phyloP scores from a whole-genome alignment of 176 grass and related monocot species.

The Paspalum notatum region DNA sequence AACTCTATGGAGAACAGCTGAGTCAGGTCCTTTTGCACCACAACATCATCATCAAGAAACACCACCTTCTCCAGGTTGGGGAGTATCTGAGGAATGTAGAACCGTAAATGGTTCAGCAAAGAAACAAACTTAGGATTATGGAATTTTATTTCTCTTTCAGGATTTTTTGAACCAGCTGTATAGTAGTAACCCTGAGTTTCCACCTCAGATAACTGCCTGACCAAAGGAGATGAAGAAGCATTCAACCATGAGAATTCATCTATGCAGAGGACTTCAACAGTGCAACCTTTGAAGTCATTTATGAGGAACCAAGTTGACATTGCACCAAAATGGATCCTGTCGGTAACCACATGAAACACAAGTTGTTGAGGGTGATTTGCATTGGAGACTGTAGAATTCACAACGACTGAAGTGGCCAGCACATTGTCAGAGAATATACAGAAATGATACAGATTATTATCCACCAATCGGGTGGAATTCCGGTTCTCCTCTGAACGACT shows the following conservation, averaged over 20 bases:
- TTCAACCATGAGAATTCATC: slow-evolving; percentile 97
- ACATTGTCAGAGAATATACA: slow-evolving; percentile 99
- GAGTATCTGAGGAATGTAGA: slow-evolving; percentile 95
- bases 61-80: slow-evolving; percentile 95
- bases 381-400: slow-evolving; percentile 95
- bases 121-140: slow-evolving; percentile 66
- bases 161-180: slow-evolving; percentile 52
- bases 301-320: slow-evolving; percentile 92
- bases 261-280: slow-evolving; percentile 82
- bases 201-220: slow-evolving; percentile 60
- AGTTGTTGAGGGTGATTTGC: slow-evolving; percentile 98
- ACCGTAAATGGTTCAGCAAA: slow-evolving; percentile 86
- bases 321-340: slow-evolving; percentile 74
- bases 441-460: slow-evolving; percentile 98
- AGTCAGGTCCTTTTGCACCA: slow-evolving; percentile 97
- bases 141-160: slow-evolving; percentile 72
- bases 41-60: slow-evolving; percentile 98
- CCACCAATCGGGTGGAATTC: slow-evolving; percentile 89
- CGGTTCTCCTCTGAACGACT: slow-evolving; percentile 69
- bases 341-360: slow-evolving; percentile 97
- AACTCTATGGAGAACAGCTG: slow-evolving; percentile 91
- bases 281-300: slow-evolving; percentile 93
- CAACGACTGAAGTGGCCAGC: slow-evolving; percentile 83
- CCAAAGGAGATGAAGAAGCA: slow-evolving; percentile 66
- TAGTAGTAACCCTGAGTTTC: slow-evolving; percentile 66